phyloP scores from a whole-genome alignment of 2,329 filamentous ascomycete genomes.

The Colletotrichum agaves region DNA sequence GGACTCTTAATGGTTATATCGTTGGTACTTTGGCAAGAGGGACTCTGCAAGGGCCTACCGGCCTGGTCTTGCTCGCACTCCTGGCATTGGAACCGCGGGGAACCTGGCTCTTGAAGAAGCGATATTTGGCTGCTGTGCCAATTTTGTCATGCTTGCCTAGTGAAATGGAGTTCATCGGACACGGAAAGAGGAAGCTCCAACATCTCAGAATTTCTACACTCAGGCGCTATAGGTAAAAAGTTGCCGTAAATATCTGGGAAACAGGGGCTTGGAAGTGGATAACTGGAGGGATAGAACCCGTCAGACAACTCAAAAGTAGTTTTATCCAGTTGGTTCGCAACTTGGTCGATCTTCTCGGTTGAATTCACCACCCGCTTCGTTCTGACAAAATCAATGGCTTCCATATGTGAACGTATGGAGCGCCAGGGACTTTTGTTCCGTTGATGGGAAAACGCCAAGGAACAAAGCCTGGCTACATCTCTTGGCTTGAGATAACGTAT shows the following conservation, averaged over 20 bases:
- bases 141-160: neutral
- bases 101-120: slow-evolving; percentile 6
- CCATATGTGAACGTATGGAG: neutral
- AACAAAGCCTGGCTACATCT: slow-evolving; percentile 6
- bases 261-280: slow-evolving; percentile 14
- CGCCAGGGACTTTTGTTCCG: neutral
- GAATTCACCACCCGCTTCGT: neutral
- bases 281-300: slow-evolving; percentile 13
- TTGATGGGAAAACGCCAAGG: slow-evolving; percentile 17
- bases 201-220: neutral
- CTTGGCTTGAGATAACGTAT: slow-evolving; percentile 28
- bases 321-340: slow-evolving; percentile 1
- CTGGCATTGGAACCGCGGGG: slow-evolving; percentile 29
- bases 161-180: neutral
- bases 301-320: slow-evolving; percentile 13
- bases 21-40: slow-evolving; percentile 22
- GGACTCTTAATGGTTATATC: slow-evolving; percentile 6
- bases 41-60: slow-evolving; percentile 1
- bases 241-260: neutral
- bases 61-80: neutral
- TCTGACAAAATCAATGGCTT: neutral
- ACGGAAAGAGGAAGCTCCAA: neutral
- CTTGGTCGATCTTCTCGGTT: neutral
- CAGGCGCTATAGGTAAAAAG: slow-evolving; percentile 13
- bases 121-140: neutral